Percentiles rank a stretch among this genome's conserved stretches.
phyloP scores from a whole-genome alignment of 257 asterid species.

The Fraxinus anomala region DNA sequence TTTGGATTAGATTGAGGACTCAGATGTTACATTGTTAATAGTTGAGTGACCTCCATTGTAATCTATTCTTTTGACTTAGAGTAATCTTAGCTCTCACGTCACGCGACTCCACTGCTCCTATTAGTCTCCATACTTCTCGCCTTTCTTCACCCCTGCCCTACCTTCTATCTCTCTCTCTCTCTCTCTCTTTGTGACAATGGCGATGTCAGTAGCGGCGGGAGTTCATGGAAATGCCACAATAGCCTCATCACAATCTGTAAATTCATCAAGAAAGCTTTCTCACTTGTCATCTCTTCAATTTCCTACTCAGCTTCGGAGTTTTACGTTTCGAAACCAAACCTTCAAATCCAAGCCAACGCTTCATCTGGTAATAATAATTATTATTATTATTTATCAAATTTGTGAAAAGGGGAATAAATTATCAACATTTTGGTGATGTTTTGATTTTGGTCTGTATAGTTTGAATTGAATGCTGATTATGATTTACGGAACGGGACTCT shows the following conservation, averaged over 20 bases:
- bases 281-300: constrained; percentile 59
- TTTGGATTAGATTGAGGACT: background rate
- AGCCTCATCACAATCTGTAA: constrained; percentile 31
- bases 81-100: background rate
- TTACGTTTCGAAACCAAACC: constrained; percentile 38
- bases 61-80: background rate
- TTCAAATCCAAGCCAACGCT: constrained; percentile 33
- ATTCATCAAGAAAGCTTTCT: constrained; percentile 35
- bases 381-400: background rate
- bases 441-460: constrained; percentile 7
- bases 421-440: background rate
- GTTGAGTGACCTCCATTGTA: background rate
- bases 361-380: constrained; percentile 36
- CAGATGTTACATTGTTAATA: too few relatives aligned
- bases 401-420: background rate
- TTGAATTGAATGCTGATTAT: constrained; percentile 20
- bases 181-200: constrained; percentile 36
- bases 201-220: constrained; percentile 53
- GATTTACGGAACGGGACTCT: background rate
- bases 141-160: background rate
- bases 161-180: background rate
- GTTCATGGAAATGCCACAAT: constrained; percentile 30
- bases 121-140: background rate
- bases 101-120: background rate
- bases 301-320: constrained; percentile 43